Percentiles rank a stretch among this genome's conserved stretches.
Conservation (phyloP, 2,329 filamentous ascomycete genomes). For the Colletotrichum musicola region DNA sequence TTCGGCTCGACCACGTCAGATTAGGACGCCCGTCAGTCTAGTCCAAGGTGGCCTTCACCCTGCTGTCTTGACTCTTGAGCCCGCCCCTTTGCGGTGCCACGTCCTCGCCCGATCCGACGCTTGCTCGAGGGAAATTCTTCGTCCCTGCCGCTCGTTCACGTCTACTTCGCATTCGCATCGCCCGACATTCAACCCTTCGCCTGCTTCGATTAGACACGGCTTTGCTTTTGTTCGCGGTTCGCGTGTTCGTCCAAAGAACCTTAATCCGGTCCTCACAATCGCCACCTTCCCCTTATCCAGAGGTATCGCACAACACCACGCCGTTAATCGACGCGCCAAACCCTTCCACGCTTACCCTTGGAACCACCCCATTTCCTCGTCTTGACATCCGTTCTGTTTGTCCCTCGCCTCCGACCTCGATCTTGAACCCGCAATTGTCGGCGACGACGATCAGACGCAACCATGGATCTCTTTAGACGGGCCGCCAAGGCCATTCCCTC, state of each 20-base stretch:
- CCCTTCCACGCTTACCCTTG: conserved; percentile 10
- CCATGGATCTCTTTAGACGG: conserved; percentile 71
- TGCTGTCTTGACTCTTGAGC: background rate
- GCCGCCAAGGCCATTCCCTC: conserved; percentile 63
- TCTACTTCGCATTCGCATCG: conserved; percentile 33
- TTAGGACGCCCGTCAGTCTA: background rate
- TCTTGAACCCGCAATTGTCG: conserved; percentile 1
- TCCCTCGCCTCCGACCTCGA: conserved; percentile 3
- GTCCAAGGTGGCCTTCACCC: no score
- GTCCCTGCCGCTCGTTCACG: conserved; percentile 40
- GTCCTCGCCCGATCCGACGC: conserved; percentile 21
- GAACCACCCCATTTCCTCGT: conserved; percentile 26
- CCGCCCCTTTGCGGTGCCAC: conserved; percentile 25
- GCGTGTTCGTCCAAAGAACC: conserved; percentile 27
- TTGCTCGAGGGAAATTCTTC: conserved; percentile 36
- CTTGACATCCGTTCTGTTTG: conserved; percentile 3
- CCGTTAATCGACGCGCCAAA: conserved; percentile 24
- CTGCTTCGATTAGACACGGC: conserved; percentile 29
- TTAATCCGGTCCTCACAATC: conserved; percentile 25
- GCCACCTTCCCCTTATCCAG: conserved; percentile 17
- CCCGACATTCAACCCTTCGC: conserved; percentile 5
- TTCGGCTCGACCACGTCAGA: conserved; percentile 23
- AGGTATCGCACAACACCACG: conserved; percentile 2
- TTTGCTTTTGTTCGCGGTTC: conserved; percentile 33
- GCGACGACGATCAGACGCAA: conserved; percentile 31